These are phyloP conservation scores for Trichocladium uniseriatum DNA, from an alignment of 495 filamentous ascomycete species.

Conservation along the genomic window DNA sequence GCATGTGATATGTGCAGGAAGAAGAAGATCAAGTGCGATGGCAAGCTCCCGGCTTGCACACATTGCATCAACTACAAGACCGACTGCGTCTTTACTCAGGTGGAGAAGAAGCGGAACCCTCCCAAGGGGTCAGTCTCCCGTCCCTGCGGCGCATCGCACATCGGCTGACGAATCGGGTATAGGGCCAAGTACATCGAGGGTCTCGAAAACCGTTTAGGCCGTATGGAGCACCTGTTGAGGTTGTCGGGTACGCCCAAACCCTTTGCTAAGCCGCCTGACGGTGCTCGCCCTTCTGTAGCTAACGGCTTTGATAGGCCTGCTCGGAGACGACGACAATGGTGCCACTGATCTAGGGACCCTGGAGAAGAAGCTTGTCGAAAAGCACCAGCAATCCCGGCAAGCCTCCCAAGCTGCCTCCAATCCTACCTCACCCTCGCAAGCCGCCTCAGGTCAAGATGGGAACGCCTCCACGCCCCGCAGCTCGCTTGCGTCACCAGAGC, in stretches of 20 bases:
- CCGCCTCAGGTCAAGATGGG: conserved; percentile 35
- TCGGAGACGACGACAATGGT: conserved; percentile 80
- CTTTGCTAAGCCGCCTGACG: background rate
- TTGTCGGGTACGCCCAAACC: conserved; percentile 54
- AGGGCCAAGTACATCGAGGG: conserved; percentile 98
- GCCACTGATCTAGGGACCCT: conserved; percentile 81
- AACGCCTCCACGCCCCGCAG: conserved; percentile 50
- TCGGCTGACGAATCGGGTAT: conserved; percentile 17
- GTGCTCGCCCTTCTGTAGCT: conserved; percentile 1
- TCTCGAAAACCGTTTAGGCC: conserved; percentile 82
- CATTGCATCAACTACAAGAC: conserved; percentile 99
- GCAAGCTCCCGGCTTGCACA: conserved; percentile 87
- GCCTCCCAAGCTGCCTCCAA: conserved; percentile 36
- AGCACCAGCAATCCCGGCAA: conserved; percentile 40
- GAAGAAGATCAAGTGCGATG: conserved; percentile 99
- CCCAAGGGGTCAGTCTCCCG: conserved; percentile 69
- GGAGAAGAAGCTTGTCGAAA: conserved; percentile 71
- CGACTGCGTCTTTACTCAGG: conserved; percentile 93
- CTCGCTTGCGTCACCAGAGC: conserved; percentile 52
- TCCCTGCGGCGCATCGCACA: background rate
- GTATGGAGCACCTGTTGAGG: conserved; percentile 86
- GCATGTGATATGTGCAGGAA: conserved; percentile 99
- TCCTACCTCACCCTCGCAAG: conserved; percentile 38
- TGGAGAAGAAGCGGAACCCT: conserved; percentile 96
- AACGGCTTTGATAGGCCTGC: conserved; percentile 39